Evolutionary conservation across 164 flowering plant genomes (phyloP), one percentile per base, ranked within the genome.

Genomic region (Liquidambar formosana): DNA sequence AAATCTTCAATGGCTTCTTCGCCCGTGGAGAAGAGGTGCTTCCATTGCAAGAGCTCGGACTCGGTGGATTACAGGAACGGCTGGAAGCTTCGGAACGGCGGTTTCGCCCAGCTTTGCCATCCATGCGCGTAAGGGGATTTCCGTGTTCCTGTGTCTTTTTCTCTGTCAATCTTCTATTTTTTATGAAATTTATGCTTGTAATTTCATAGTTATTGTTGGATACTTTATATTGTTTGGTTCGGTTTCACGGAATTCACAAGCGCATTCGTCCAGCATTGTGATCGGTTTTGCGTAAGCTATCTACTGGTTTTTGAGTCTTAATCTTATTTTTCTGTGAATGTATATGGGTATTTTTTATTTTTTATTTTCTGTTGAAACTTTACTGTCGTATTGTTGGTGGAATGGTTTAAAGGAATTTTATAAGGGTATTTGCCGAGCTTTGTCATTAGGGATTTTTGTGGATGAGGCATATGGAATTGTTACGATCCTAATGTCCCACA

Each of bases 41-140:
- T 22, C 3, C 8, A 53, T 38, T 70, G 73, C 62, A 43, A 70
- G 9, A 6, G 9, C 21, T 8, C 57, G 15, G 13, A 49, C 53
- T 49, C 53, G 21, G 27, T n/a, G 23, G 13, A 18, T 0, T 44
- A 47, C 61, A 62, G 22, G 16, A 22, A 8, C 2, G 66, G 73
- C n/a, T 70, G 73, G 73, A 21, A 6, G 23, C 53, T 62, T 19
- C 51, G 38, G 8, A 22, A 14, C 10, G 73, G 73, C 14, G 44
- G 18, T 10, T 70, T 62, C 4, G 49, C 61, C 21, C 10, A 2
- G 62, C 73, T 70, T 10, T 70, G 73, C 26, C 26, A 14, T 1
- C 59, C 14, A 14, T 70, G 73, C 67, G 52, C 52, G 73, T 70
- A 13, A 21, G 41, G 4, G 6, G 41, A n/a, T 33, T 33, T 33